Percentiles rank a stretch among this genome's conserved stretches.
Conservation (phyloP, 352 stramenopile species). For the Pythium sukuiense region DNA sequence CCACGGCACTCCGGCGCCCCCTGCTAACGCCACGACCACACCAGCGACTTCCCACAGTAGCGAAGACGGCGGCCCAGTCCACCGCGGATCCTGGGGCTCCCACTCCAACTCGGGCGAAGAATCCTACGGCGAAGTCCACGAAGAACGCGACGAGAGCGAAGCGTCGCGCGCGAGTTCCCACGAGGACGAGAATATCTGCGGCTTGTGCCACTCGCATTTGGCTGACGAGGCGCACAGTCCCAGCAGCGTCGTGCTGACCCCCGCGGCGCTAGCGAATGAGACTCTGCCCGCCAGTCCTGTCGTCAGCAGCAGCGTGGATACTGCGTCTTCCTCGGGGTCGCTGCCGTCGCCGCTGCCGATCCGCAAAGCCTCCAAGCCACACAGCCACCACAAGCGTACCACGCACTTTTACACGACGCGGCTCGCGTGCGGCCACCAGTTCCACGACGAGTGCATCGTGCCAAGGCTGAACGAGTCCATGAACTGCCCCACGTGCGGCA, state of each 20-base stretch:
- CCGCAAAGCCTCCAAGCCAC: not conserved
- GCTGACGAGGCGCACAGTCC: conserved; percentile 36
- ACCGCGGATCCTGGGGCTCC: conserved; percentile 15
- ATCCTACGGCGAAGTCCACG: not conserved
- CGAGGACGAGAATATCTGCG: conserved; percentile 22
- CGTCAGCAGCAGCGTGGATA: not conserved
- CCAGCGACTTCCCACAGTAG: not conserved
- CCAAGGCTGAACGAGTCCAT: conserved; percentile 72
- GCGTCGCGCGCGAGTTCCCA: not conserved
- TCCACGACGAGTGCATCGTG: conserved; percentile 86
- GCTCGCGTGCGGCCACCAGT: conserved; percentile 60
- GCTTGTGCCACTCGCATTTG: conserved; percentile 41
- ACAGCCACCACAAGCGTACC: conserved; percentile 10
- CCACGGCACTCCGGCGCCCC: not conserved
- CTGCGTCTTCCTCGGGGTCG: not conserved
- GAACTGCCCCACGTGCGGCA: conserved; percentile 57
- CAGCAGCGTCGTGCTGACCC: not conserved
- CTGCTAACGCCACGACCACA: not conserved
- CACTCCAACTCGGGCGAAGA: conserved; percentile 3
- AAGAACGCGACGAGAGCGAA: conserved; percentile 6
- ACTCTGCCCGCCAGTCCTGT: not conserved
- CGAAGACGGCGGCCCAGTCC: not conserved
- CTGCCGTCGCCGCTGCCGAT: not conserved
- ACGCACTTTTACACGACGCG: conserved; percentile 6
- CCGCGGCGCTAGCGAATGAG: not conserved